Conservation (phyloP, 805 yeast genomes). For the Metschnikowia santaceciliae region DNA sequence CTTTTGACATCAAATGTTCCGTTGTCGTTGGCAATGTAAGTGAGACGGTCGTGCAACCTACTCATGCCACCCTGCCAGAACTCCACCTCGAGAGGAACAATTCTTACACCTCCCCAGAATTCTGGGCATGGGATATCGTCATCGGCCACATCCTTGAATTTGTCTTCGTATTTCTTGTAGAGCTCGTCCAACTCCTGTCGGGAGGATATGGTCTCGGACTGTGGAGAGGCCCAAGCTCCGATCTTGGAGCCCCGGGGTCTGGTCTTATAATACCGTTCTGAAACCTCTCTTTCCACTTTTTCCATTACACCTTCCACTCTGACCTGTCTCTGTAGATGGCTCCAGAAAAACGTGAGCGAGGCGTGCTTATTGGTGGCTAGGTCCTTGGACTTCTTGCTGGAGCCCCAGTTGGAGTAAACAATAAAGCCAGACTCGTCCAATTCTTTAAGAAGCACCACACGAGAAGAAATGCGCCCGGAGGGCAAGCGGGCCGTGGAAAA, state of each 20-base stretch:
- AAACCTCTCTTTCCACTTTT: conserved; percentile 65
- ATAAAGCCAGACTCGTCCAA: conserved; percentile 81
- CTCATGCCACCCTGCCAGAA: conserved; percentile 96
- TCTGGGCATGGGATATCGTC: conserved; percentile 85
- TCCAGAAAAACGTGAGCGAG: conserved; percentile 89
- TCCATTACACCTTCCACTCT: conserved; percentile 86
- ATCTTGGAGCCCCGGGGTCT: conserved; percentile 91
- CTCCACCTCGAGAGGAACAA: conserved; percentile 86
- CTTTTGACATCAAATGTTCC: conserved; percentile 60
- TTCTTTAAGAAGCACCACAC: conserved; percentile 86
- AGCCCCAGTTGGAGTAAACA: conserved; percentile 87
- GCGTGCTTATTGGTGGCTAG: conserved; percentile 70
- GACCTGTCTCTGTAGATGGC: conserved; percentile 83
- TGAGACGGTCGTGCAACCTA: conserved; percentile 85
- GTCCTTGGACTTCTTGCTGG: conserved; percentile 78
- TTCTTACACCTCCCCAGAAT: conserved; percentile 91
- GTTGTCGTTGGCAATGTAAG: conserved; percentile 46
- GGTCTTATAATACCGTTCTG: conserved; percentile 73
- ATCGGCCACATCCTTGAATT: conserved; percentile 53
- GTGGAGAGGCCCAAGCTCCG: conserved; percentile 98
- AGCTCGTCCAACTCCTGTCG: conserved; percentile 62
- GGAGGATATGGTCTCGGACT: conserved; percentile 54
- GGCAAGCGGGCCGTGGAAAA: conserved; percentile 89
- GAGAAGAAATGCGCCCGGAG: conserved; percentile 81
- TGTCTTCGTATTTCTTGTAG: conserved; percentile 45